These are phyloP conservation scores for Agaricus blazei DNA, from an alignment of 768 basidiomycete species.

Conservation along the genomic window DNA sequence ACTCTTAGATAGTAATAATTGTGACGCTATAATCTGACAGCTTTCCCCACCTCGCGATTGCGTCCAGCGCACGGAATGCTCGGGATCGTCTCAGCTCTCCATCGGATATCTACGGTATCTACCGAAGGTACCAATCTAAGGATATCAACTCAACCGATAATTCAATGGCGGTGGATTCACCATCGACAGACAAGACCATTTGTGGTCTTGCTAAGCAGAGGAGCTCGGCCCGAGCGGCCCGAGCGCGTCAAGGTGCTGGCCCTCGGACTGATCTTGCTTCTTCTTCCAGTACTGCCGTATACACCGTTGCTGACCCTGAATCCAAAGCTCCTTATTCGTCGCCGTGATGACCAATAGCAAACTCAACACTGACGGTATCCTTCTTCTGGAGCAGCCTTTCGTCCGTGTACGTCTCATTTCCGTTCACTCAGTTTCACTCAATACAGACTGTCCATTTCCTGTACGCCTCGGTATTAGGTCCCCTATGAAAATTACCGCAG, in stretches of 20 bases:
- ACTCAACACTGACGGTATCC: conserved; percentile 64
- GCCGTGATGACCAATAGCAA: conserved; percentile 32
- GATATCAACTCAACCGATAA: no score
- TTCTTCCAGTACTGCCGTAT: neutral
- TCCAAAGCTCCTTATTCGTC: neutral
- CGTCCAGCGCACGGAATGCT: neutral
- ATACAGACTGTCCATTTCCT: neutral
- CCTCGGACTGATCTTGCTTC: neutral
- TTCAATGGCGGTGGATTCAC: no score
- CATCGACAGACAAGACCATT: no score
- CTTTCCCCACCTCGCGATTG: neutral
- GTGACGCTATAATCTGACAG: neutral
- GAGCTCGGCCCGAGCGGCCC: neutral
- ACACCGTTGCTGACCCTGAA: neutral
- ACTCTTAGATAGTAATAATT: neutral
- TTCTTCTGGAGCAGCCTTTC: conserved; percentile 85
- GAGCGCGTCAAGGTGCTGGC: neutral
- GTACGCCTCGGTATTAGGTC: conserved; percentile 45
- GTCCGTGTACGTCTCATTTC: conserved; percentile 44
- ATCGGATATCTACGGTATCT: no score
- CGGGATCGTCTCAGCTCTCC: neutral
- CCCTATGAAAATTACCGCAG: conserved; percentile 89
- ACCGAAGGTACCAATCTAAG: no score
- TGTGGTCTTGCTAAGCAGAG: neutral
- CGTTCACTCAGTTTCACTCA: neutral